Evolutionary conservation across 2,329 filamentous ascomycete species (phyloP).

Genomic region (Talaromyces sp.): DNA sequence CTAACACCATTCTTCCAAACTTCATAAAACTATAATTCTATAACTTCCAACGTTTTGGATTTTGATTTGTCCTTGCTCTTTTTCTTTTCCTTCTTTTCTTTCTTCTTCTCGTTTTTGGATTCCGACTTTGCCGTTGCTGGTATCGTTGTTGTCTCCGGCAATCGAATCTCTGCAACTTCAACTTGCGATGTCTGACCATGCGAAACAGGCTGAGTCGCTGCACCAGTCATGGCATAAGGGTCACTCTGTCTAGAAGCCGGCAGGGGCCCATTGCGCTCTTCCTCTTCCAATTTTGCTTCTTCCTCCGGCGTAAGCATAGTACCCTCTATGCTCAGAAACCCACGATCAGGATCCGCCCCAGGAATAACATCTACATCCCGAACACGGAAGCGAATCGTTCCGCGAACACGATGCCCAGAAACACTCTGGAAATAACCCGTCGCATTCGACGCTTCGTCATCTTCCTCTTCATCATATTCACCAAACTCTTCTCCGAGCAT

Average conservation of each 20-base stretch:
- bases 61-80: slow-evolving; percentile 22
- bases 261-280: slow-evolving; percentile 46
- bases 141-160: slow-evolving; percentile 15
- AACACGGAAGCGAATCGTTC: slow-evolving; percentile 72
- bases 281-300: slow-evolving; percentile 58
- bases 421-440: slow-evolving; percentile 74
- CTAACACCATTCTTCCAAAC: not conserved
- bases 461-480: slow-evolving; percentile 32
- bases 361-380: slow-evolving; percentile 73
- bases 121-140: slow-evolving; percentile 17
- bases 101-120: slow-evolving; percentile 16
- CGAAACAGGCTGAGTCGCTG: slow-evolving; percentile 16
- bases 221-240: slow-evolving; percentile 24
- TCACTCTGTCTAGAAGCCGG: slow-evolving; percentile 31
- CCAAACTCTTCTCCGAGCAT: slow-evolving; percentile 12
- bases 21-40: not conserved
- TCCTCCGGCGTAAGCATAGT: slow-evolving; percentile 72
- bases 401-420: slow-evolving; percentile 65
- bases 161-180: slow-evolving; percentile 8
- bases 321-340: slow-evolving; percentile 81
- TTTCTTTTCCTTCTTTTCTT: slow-evolving; percentile 17
- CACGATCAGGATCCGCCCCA: slow-evolving; percentile 66
- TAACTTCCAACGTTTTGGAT: slow-evolving; percentile 7
- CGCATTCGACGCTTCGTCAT: slow-evolving; percentile 53
- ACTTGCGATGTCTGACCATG: not conserved